Evolutionary conservation across 2,329 filamentous ascomycete species (phyloP).

Genomic region (Aspergillus melleus): DNA sequence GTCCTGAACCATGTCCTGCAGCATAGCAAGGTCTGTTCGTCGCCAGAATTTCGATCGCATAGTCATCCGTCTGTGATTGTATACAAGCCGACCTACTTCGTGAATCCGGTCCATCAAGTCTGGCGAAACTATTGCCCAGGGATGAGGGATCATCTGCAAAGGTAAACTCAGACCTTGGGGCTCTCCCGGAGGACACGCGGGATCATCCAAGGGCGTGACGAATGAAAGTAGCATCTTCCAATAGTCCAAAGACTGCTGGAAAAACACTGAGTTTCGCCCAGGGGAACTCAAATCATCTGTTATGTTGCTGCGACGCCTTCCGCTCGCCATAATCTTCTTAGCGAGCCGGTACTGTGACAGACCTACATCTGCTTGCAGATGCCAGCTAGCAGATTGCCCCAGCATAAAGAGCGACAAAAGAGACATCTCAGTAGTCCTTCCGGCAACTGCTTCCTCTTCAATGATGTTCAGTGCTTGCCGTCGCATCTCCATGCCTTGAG

Average conservation of each 20-base stretch:
- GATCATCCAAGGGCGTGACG: not conserved
- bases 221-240: not conserved
- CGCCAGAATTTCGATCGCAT: not conserved
- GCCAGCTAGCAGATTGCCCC: not conserved
- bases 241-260: not conserved
- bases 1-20: not conserved
- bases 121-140: not conserved
- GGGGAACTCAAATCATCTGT: not conserved
- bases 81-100: constrained; percentile 1
- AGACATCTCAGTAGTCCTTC: not conserved
- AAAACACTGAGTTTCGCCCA: not conserved
- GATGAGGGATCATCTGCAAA: not conserved
- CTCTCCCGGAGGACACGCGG: not conserved
- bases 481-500: not conserved
- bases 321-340: not conserved
- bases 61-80: not conserved
- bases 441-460: not conserved
- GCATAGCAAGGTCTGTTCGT: not conserved
- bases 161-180: not conserved
- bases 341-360: not conserved
- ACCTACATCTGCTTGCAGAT: not conserved
- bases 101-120: not conserved
- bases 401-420: not conserved
- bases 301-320: not conserved
- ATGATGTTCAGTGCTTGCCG: not conserved